Evolutionary conservation across 2,329 filamentous ascomycete species (phyloP).

Genomic region (Epichloe gansuensis): DNA sequence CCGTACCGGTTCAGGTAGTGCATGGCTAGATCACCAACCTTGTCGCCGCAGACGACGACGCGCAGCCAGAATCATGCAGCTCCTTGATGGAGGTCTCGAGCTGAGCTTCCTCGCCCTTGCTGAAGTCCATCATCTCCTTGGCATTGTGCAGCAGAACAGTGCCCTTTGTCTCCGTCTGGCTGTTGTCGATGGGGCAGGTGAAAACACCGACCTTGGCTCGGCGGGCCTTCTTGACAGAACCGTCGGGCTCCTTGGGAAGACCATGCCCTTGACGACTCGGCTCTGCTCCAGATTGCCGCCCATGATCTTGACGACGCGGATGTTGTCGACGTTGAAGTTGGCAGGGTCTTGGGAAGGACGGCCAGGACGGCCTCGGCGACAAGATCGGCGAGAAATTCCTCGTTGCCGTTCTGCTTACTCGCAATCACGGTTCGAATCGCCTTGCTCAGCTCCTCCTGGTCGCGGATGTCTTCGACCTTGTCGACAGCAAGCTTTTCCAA

Average conservation of each 20-base stretch:
- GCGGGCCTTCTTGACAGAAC: slow-evolving; percentile 75
- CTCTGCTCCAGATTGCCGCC: slow-evolving; percentile 91
- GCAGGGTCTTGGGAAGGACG: slow-evolving; percentile 86
- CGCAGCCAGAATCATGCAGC: slow-evolving; percentile 82
- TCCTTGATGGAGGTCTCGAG: slow-evolving; percentile 90
- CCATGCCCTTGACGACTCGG: slow-evolving; percentile 93
- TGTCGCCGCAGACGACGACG: slow-evolving; percentile 82
- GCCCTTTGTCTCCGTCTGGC: slow-evolving; percentile 97
- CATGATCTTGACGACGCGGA: slow-evolving; percentile 99
- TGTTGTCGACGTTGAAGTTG: slow-evolving; percentile 98
- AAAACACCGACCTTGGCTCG: slow-evolving; percentile 96
- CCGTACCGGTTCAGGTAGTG: slow-evolving; percentile 97
- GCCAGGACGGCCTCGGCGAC: slow-evolving; percentile 78
- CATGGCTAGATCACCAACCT: slow-evolving; percentile 88
- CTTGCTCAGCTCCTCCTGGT: slow-evolving; percentile 78
- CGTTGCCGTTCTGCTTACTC: slow-evolving; percentile 90
- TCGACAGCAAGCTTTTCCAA: slow-evolving; percentile 86
- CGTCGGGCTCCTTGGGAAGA: slow-evolving; percentile 93
- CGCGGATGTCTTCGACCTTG: slow-evolving; percentile 73
- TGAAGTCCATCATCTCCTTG: slow-evolving; percentile 98
- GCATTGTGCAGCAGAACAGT: slow-evolving; percentile 94
- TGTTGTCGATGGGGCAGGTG: slow-evolving; percentile 89
- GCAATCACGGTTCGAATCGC: slow-evolving; percentile 90
- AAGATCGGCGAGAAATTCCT: slow-evolving; percentile 75
- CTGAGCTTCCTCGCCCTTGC: slow-evolving; percentile 88